Evolutionary conservation across 345 rosid genomes (phyloP), one percentile per base, ranked within the genome.

Genomic region (Gossypium thurberi): DNA sequence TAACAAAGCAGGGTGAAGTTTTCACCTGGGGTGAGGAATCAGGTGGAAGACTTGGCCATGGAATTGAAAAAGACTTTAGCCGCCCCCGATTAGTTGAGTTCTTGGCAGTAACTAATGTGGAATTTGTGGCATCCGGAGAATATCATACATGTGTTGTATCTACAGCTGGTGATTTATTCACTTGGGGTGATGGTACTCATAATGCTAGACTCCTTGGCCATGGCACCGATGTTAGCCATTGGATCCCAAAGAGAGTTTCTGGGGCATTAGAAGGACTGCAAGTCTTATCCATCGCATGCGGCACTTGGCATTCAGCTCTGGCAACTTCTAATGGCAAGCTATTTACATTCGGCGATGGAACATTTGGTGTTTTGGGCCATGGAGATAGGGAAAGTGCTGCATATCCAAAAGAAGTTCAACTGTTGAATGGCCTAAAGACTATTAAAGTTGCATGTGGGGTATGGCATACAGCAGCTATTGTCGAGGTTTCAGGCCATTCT

Each of bases 21-120:
- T 94, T 92, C 82, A 87, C 99, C n/a, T 94, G 98, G 98, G 98
- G 98, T 58, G 98, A 94, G 83, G 98, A 92, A 84, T 86, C 87
- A 70, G 98, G 97, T n/a, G 99, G 99, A 21, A 86, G 97, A 82
- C 97, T 94, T 67, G 99, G 98, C 52, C 98, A 92, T 82, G 99
- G 98, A 71, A 77, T 80, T 46, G 88, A 90, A 71, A 82, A 75
- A 0, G 91, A 92, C 64, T 81, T 85, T 51, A 84, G 89, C 77
- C 87, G 84, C 57, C 99, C 99, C 12, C 85, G 60, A 73, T 93
- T 94, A 51, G 99, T 94, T 20, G 98, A 94, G 64, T 87, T 84
- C 76, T 85, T 94, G 61, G 95, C 99, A 63, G 79, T 88, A 21
- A 89, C 84, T 73, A 94, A 88, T 52, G 78, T 87, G 59, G 99